phyloP scores from a whole-genome alignment of 2,329 filamentous ascomycete species.

The Fusarium cicatricum region DNA sequence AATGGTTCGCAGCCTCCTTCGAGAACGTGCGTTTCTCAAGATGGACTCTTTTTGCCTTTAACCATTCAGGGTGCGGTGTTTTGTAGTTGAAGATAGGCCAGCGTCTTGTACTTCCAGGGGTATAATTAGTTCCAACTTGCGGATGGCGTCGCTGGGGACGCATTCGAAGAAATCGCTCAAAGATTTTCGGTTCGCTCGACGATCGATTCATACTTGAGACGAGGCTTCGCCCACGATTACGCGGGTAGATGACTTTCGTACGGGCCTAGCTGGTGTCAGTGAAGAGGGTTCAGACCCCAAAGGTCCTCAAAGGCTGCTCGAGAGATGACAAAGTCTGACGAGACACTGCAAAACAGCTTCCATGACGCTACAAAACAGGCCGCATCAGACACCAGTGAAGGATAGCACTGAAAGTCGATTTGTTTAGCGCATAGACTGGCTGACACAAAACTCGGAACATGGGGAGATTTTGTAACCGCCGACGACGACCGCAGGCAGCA shows the following conservation, averaged over 20 bases:
- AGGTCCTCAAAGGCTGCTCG: conserved; percentile 59
- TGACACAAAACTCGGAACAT: not conserved
- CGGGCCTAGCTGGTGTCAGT: conserved; percentile 56
- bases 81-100: not conserved
- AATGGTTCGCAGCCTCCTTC: not conserved
- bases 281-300: conserved; percentile 55
- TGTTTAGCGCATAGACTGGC: conserved; percentile 57
- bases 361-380: conserved; percentile 58
- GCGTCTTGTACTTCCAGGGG: conserved; percentile 16
- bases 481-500: conserved; percentile 44
- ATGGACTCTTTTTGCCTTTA: not conserved
- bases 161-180: conserved; percentile 61
- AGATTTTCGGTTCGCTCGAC: conserved; percentile 56
- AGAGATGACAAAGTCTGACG: conserved; percentile 61
- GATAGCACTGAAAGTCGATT: conserved; percentile 57
- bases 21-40: conserved; percentile 4
- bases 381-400: conserved; percentile 50
- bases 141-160: conserved; percentile 60
- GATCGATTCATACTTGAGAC: conserved; percentile 24
- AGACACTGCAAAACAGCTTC: conserved; percentile 55
- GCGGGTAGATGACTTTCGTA: conserved; percentile 14
- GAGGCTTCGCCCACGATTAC: not conserved
- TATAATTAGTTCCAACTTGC: conserved; percentile 56
- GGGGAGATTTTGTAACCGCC: too few species aligned
- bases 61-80: not conserved